phyloP scores from a whole-genome alignment of 2,329 filamentous ascomycete species.

The Fusarium scirpi region DNA sequence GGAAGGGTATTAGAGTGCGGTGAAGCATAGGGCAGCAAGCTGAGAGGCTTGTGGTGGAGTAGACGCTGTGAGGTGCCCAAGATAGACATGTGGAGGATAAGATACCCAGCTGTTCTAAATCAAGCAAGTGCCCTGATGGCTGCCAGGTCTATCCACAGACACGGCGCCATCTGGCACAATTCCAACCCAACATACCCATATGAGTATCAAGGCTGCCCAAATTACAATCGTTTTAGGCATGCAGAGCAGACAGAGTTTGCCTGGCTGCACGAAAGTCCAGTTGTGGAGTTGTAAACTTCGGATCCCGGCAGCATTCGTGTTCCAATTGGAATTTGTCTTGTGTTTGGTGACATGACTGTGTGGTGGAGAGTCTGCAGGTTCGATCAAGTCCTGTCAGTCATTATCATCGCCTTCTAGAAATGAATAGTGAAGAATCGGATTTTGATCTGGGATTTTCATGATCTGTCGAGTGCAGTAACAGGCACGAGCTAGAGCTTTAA shows the following conservation, averaged over 20 bases:
- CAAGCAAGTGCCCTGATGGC: conserved; percentile 37
- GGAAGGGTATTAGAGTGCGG: conserved; percentile 28
- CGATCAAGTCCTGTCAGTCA: conserved; percentile 24
- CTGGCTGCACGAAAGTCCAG: conserved; percentile 37
- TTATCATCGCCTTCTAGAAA: not conserved
- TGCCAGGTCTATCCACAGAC: conserved; percentile 56
- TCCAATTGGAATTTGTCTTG: conserved; percentile 43
- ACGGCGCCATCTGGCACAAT: conserved; percentile 61
- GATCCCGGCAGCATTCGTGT: conserved; percentile 38
- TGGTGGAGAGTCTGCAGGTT: conserved; percentile 7
- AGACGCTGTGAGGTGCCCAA: conserved; percentile 36
- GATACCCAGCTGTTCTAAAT: conserved; percentile 46
- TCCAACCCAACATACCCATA: conserved; percentile 42
- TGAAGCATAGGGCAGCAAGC: conserved; percentile 37
- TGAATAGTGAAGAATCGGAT: conserved; percentile 2
- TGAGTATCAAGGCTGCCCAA: conserved; percentile 41
- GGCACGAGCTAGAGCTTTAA: conserved; percentile 3
- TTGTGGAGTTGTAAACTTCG: conserved; percentile 42
- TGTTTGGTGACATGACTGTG: conserved; percentile 34
- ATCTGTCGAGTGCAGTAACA: not conserved
- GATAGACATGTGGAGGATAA: conserved; percentile 41
- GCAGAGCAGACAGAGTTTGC: conserved; percentile 37
- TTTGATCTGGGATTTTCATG: conserved; percentile 12
- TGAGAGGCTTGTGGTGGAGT: conserved; percentile 34
- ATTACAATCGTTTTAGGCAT: conserved; percentile 36